Percentiles rank a stretch among this genome's conserved stretches.
Conservation (phyloP, 1,139 yeast species). For the Candida mesenterica region DNA sequence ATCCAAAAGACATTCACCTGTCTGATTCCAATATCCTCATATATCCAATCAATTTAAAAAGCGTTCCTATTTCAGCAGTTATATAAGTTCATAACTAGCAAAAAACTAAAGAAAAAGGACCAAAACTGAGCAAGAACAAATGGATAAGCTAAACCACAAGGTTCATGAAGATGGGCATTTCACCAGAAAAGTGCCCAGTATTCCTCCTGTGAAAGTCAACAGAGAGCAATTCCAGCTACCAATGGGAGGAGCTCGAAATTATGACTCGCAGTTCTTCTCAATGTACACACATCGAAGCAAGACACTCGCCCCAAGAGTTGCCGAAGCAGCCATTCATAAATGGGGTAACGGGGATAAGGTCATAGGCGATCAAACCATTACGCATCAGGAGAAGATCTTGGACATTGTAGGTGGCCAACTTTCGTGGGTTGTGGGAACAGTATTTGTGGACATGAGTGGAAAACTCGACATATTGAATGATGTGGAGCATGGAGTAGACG, state of each 20-base stretch:
- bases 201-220: neutral
- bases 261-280: conserved; percentile 69
- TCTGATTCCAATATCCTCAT: too few relatives aligned
- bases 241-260: conserved; percentile 35
- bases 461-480: conserved; percentile 85
- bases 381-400: conserved; percentile 61
- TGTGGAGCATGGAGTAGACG: conserved; percentile 61
- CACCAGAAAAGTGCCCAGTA: neutral
- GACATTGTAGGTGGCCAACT: conserved; percentile 70
- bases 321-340: conserved; percentile 39
- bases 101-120: too few relatives aligned
- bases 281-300: conserved; percentile 67
- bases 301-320: conserved; percentile 53
- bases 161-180: neutral
- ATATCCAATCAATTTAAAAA: too few relatives aligned
- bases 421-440: conserved; percentile 89
- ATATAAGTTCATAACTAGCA: too few relatives aligned
- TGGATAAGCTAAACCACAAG: conserved; percentile 4
- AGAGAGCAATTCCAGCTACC: conserved; percentile 5
- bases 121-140: too few relatives aligned
- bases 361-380: conserved; percentile 34
- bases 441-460: conserved; percentile 77
- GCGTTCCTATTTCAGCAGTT: too few relatives aligned
- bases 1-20: too few relatives aligned
- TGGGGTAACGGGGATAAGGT: conserved; percentile 48